A percentile compares a stretch with the other conserved stretches of the same genome.
phyloP scores from a whole-genome alignment of 306 rosid species.

The Vachellia pachyceras region DNA sequence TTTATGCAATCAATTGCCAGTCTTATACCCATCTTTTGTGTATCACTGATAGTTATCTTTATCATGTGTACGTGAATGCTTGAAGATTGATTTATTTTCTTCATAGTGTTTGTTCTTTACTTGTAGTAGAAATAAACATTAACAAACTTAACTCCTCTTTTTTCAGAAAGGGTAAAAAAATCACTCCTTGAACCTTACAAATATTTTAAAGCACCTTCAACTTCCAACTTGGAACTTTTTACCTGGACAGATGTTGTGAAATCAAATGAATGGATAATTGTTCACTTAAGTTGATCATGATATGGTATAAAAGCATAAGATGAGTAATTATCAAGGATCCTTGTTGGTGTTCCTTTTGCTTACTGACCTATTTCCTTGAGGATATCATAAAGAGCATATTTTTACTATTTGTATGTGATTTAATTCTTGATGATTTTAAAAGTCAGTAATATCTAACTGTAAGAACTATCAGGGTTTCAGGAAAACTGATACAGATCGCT shows the following conservation, averaged over 20 bases:
- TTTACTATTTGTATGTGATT: neutral
- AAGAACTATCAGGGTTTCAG: constrained; percentile 79
- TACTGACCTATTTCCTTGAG: neutral
- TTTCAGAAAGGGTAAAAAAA: neutral
- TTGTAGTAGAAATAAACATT: neutral
- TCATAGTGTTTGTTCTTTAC: neutral
- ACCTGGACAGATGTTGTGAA: neutral
- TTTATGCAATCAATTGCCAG: neutral
- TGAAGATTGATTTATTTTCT: neutral
- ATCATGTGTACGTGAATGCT: neutral
- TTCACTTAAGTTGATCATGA: constrained; percentile 6
- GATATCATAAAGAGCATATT: neutral
- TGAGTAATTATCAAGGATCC: neutral
- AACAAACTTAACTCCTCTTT: neutral
- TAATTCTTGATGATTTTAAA: neutral
- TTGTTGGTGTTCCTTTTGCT: neutral
- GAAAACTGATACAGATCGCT: constrained; percentile 81
- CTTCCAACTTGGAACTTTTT: neutral
- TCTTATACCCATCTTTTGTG: neutral
- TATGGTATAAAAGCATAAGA: neutral
- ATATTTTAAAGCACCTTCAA: neutral
- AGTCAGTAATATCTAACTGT: constrained; percentile 28
- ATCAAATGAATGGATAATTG: neutral
- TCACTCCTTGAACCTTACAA: neutral
- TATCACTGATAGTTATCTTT: neutral